A percentile compares a stretch with the other conserved stretches of the same genome.
phyloP scores from a whole-genome alignment of 2,329 filamentous ascomycete genomes.

The Penicillium sp. region DNA sequence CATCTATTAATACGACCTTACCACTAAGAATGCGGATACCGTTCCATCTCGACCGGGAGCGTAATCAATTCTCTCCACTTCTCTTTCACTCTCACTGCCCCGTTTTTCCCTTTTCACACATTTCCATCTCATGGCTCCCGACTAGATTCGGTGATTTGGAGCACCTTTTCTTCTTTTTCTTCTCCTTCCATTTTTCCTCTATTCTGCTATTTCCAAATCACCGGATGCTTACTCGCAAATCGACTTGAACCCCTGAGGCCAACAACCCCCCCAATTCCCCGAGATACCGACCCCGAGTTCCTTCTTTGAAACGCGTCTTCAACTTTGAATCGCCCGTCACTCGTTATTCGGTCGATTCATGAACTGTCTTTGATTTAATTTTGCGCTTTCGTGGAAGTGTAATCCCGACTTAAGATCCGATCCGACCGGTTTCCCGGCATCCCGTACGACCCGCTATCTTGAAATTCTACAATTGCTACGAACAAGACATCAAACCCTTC shows the following conservation, averaged over 20 bases:
- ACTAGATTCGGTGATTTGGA: slow-evolving; percentile 21
- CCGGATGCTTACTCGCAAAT: not conserved
- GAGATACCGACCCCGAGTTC: not conserved
- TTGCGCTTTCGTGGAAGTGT: not conserved
- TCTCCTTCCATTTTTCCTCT: slow-evolving; percentile 6
- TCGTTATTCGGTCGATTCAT: slow-evolving; percentile 12
- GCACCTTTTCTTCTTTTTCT: slow-evolving; percentile 11
- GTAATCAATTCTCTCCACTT: slow-evolving; percentile 3
- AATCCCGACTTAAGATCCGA: not conserved
- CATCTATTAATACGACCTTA: slow-evolving; percentile 7
- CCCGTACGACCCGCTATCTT: not conserved
- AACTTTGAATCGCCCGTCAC: slow-evolving; percentile 10
- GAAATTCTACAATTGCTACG: not conserved
- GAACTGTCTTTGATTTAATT: not conserved
- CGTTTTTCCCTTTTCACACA: slow-evolving; percentile 8
- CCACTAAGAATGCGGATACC: slow-evolving; percentile 7
- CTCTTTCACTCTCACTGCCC: slow-evolving; percentile 27
- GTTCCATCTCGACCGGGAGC: not conserved
- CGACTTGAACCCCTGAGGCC: slow-evolving; percentile 13
- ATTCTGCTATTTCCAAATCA: not conserved
- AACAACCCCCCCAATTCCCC: not conserved
- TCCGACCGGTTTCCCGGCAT: not conserved
- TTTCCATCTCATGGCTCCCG: slow-evolving; percentile 27
- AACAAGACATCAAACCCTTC: not conserved
- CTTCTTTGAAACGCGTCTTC: slow-evolving; percentile 11